These are phyloP conservation scores for Metschnikowia reukaufii DNA, from an alignment of 805 yeast genomes.

Conservation along the genomic window DNA sequence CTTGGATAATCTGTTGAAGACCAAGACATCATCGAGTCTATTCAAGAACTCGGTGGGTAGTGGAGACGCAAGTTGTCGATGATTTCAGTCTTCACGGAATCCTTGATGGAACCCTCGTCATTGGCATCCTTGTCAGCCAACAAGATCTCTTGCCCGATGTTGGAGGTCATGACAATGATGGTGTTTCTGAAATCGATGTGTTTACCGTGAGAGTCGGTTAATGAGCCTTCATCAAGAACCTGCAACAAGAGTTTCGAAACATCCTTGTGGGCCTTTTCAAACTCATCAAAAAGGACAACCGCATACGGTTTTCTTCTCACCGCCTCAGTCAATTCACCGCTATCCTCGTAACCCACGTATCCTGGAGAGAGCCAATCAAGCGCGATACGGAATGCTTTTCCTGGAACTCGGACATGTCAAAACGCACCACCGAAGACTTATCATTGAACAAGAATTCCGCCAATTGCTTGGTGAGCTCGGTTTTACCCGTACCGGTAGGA, in stretches of 20 bases:
- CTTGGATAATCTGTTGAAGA: constrained; percentile 87
- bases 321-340: constrained; percentile 96
- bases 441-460: constrained; percentile 93
- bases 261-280: constrained; percentile 96
- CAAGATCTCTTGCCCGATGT: constrained; percentile 90
- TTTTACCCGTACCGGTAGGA: constrained; percentile 98
- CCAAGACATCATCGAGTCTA: constrained; percentile 89
- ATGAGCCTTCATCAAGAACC: constrained; percentile 91
- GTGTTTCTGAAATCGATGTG: constrained; percentile 93
- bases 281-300: constrained; percentile 90
- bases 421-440: constrained; percentile 80
- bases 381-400: constrained; percentile 90
- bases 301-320: constrained; percentile 94
- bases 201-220: constrained; percentile 94
- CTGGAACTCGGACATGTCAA: constrained; percentile 98
- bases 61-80: constrained; percentile 63
- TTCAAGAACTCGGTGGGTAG: constrained; percentile 97
- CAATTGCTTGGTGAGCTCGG: constrained; percentile 88
- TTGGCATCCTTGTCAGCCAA: constrained; percentile 60
- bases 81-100: constrained; percentile 55
- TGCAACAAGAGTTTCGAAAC: constrained; percentile 87
- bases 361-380: constrained; percentile 96
- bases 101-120: constrained; percentile 60
- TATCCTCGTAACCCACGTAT: constrained; percentile 92
- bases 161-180: constrained; percentile 93